phyloP scores from a whole-genome alignment of 202 grass and related monocot genomes.

The Zoysia matrella region DNA sequence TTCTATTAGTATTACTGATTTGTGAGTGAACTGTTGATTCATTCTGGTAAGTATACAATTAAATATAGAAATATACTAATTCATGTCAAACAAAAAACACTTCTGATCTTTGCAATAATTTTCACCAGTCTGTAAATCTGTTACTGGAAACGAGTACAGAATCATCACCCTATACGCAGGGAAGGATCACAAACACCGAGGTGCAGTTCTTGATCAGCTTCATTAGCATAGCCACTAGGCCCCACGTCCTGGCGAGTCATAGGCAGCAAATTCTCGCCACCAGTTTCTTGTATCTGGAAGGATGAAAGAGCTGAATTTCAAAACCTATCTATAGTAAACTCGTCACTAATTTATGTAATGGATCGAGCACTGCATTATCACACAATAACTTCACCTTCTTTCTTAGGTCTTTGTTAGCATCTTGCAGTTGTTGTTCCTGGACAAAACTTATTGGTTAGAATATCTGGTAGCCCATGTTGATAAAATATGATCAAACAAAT shows the following conservation, averaged over 20 bases:
- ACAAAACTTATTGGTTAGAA: not conserved
- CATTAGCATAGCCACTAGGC: slow-evolving; percentile 36
- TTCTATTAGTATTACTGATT: not conserved
- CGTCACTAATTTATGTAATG: not conserved
- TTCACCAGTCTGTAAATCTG: not conserved
- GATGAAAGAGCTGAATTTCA: slow-evolving; percentile 11
- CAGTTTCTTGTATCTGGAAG: slow-evolving; percentile 52
- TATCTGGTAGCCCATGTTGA: not conserved
- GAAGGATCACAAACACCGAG: slow-evolving; percentile 42
- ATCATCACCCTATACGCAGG: slow-evolving; percentile 49
- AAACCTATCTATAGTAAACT: not conserved
- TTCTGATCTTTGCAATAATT: not conserved
- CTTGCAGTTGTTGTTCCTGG: slow-evolving; percentile 64
- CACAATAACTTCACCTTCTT: slow-evolving; percentile 51
- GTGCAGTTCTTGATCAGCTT: slow-evolving; percentile 26
- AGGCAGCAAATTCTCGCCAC: slow-evolving; percentile 36
- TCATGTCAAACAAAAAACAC: not conserved
- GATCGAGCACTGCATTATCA: not conserved
- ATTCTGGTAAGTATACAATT: not conserved
- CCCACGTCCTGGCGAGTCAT: slow-evolving; percentile 34
- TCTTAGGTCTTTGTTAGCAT: slow-evolving; percentile 57
- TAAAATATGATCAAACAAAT: not conserved
- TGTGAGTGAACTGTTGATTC: not conserved
- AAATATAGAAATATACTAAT: not conserved
- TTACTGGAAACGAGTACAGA: slow-evolving; percentile 19